Base-by-base conservation (phyloP, 305 asterid species). In the Rubia tinctorum region DNA sequence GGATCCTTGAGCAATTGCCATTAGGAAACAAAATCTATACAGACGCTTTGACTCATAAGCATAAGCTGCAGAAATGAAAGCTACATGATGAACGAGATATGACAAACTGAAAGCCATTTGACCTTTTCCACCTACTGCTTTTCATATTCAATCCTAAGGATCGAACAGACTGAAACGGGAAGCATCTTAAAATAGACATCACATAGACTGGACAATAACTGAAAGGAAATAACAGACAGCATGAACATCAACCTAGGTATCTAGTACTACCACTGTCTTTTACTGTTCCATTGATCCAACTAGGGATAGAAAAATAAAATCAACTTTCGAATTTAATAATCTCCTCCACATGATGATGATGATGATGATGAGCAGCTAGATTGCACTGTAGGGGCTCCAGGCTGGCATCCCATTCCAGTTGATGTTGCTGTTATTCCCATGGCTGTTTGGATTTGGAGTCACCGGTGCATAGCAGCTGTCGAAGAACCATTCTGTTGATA, bases 401-500 rank as follows among this genome's bases (percentile, higher is more conserved):
- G 86, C 81, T 73, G 86, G 88, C 77, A 84, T 76, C 27, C 83
- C 88, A 77, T 72, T 87, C 91, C 97, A 84, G 69, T 76, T 83
- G 70, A 68, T 78, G 76, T 75, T 73, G 66, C 81, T 79, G 15
- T 78, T 75, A 0, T 34, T 34, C 39, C 15, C 17, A 4, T 88
- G 78, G 60, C 23, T 18, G 60, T 22, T 8, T 51, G 85, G 76
- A 40, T 61, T 80, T 71, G 80, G 79, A 74, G 69, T 76, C 11
- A 63, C 77, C 5, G 75, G 75, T 7, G 66, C 83, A 69, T 71
- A 80, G 43, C 82, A 69, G 66, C 75, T 68, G 47, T 81, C 82
- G 63, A 85, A 81, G 51, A 79, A 82, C 86, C 87, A 85, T 72
- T 86, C 96, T 3, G 97, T 89, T 2, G 90, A 77, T 34, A 85